Conservation (phyloP, 2,329 filamentous ascomycete genomes). For the Xylariomycetidae sp. region DNA sequence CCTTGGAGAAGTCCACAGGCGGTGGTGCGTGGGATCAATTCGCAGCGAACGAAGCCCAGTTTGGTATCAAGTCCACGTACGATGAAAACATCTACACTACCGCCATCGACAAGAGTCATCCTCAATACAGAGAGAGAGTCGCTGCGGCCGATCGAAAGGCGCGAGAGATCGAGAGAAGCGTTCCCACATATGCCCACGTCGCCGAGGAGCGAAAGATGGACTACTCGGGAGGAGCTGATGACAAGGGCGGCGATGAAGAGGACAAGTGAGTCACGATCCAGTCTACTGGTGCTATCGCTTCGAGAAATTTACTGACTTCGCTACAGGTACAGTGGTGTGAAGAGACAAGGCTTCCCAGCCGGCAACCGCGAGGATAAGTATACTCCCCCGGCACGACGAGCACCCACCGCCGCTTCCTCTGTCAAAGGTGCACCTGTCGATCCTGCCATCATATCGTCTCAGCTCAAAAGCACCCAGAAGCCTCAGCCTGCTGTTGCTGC, state of each 20-base stretch:
- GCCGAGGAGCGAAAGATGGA: constrained; percentile 82
- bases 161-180: constrained; percentile 78
- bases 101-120: constrained; percentile 75
- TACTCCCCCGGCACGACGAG: constrained; percentile 80
- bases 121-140: constrained; percentile 70
- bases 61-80: constrained; percentile 84
- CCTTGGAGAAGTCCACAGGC: constrained; percentile 56
- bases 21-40: constrained; percentile 82
- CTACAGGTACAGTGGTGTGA: constrained; percentile 81
- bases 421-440: constrained; percentile 74
- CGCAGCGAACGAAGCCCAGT: constrained; percentile 77
- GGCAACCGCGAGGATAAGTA: constrained; percentile 62
- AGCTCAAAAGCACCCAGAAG: constrained; percentile 54
- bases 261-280: constrained; percentile 60
- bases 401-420: constrained; percentile 66
- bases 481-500: constrained; percentile 26
- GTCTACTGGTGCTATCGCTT: neutral
- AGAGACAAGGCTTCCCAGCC: constrained; percentile 63
- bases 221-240: constrained; percentile 55
- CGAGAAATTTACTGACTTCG: constrained; percentile 6
- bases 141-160: constrained; percentile 78
- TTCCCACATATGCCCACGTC: constrained; percentile 71
- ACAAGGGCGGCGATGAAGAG: constrained; percentile 80
- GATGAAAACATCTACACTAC: constrained; percentile 96
- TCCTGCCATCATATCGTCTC: constrained; percentile 86